These are phyloP conservation scores for Camptophora hylomeconis DNA, from an alignment of 2,329 filamentous ascomycete genomes.

Conservation along the genomic window DNA sequence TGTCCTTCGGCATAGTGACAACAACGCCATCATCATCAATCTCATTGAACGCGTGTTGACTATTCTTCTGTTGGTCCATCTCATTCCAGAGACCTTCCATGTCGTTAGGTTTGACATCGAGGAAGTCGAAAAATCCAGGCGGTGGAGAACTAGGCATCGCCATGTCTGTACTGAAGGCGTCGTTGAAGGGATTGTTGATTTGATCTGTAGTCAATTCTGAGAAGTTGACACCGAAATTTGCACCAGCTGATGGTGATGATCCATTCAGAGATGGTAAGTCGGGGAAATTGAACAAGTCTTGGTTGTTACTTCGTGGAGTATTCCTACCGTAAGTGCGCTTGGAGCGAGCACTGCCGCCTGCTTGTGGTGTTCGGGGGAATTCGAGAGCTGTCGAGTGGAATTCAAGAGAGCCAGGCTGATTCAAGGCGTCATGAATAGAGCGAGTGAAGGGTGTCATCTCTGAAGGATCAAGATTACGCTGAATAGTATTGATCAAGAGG, in stretches of 20 bases:
- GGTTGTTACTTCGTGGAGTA: slow-evolving; percentile 25
- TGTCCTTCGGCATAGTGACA: too few relatives aligned
- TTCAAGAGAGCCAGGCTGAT: too few relatives aligned
- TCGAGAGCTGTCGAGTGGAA: too few relatives aligned
- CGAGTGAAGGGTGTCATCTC: slow-evolving; percentile 18
- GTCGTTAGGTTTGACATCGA: slow-evolving; percentile 16
- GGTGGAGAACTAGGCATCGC: slow-evolving; percentile 35
- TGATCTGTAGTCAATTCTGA: slow-evolving; percentile 16
- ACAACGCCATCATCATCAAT: too few relatives aligned
- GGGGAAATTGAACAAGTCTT: slow-evolving; percentile 29
- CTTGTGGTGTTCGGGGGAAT: too few relatives aligned
- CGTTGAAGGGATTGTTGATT: slow-evolving; percentile 22
- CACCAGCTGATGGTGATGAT: slow-evolving; percentile 12
- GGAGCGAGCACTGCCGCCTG: slow-evolving; percentile 31
- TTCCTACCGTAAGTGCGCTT: slow-evolving; percentile 23
- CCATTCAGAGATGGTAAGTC: slow-evolving; percentile 20
- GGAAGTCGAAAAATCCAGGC: slow-evolving; percentile 18
- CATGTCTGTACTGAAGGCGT: slow-evolving; percentile 31
- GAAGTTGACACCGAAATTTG: slow-evolving; percentile 9
- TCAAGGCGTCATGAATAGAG: slow-evolving; percentile 13
- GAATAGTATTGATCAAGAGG: slow-evolving; percentile 8
- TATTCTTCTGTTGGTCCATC: too few relatives aligned
- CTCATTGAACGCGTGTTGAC: too few relatives aligned
- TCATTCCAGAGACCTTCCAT: too few relatives aligned
- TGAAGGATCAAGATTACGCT: slow-evolving; percentile 8